These are phyloP conservation scores for Artemisia tridentata DNA, from an alignment of 129 eudicot species.

Conservation along the genomic window DNA sequence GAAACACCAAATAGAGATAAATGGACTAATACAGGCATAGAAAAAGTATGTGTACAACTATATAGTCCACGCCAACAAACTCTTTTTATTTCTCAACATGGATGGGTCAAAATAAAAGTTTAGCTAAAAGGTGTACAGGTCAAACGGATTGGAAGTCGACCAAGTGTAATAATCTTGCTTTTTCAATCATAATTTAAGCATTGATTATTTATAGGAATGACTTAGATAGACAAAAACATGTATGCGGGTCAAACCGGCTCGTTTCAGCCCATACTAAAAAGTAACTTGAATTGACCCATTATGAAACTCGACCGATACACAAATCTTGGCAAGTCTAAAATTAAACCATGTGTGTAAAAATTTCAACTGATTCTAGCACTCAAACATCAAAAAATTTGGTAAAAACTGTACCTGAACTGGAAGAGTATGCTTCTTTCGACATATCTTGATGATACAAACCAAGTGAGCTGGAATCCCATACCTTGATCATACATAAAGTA, in stretches of 20 bases:
- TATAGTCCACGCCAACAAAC: neutral
- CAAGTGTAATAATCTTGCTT: neutral
- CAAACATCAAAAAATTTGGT: neutral
- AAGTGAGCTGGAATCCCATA: constrained; percentile 27
- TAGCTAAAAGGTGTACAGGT: too few relatives aligned
- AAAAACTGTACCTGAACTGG: constrained; percentile 32
- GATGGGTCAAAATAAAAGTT: neutral
- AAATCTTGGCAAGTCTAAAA: neutral
- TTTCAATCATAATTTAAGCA: neutral
- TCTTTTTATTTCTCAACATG: neutral
- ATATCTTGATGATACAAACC: constrained; percentile 28
- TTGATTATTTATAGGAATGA: too few relatives aligned
- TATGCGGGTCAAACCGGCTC: too few relatives aligned
- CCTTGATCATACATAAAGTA: too few relatives aligned
- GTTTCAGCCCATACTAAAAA: neutral
- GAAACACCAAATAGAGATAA: constrained; percentile 11
- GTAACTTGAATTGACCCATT: neutral
- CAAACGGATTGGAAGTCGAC: neutral
- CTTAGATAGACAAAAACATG: too few relatives aligned
- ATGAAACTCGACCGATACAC: neutral
- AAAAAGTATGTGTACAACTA: neutral
- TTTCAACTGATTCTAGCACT: neutral
- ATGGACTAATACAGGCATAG: neutral
- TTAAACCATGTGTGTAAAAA: constrained; percentile 3
- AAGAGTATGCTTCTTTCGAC: constrained; percentile 24